A percentile compares a stretch with the other conserved stretches of the same genome.
phyloP scores from a whole-genome alignment of 495 filamentous ascomycete species.

The Darksidea phi region DNA sequence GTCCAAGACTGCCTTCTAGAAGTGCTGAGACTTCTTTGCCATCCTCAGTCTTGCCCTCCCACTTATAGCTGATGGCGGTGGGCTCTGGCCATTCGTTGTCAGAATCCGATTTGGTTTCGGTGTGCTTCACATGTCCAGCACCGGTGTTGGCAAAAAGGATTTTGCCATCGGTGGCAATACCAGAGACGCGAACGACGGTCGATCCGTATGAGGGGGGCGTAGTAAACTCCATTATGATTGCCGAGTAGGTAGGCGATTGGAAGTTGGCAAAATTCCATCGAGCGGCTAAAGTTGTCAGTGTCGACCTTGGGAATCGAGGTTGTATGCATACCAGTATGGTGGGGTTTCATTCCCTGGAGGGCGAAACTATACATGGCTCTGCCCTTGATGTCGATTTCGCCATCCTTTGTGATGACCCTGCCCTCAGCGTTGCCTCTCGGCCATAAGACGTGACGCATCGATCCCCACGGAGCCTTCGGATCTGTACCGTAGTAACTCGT shows the following conservation, averaged over 20 bases:
- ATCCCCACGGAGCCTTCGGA: slow-evolving; percentile 79
- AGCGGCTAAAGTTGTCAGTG: slow-evolving; percentile 56
- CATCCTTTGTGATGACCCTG: slow-evolving; percentile 76
- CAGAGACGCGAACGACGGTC: slow-evolving; percentile 81
- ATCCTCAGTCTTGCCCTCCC: slow-evolving; percentile 77
- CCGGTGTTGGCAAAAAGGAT: slow-evolving; percentile 69
- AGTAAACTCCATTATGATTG: slow-evolving; percentile 91
- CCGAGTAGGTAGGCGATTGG: slow-evolving; percentile 81
- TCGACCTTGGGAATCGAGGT: background rate
- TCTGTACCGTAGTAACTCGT: slow-evolving; percentile 84
- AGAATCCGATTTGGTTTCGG: slow-evolving; percentile 62
- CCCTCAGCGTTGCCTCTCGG: slow-evolving; percentile 79
- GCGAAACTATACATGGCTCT: slow-evolving; percentile 74
- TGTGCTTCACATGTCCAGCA: slow-evolving; percentile 61
- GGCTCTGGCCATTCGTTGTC: slow-evolving; percentile 91
- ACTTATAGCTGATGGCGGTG: slow-evolving; percentile 67
- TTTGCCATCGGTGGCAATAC: slow-evolving; percentile 74
- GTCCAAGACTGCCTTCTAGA: slow-evolving; percentile 67
- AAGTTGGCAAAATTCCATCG: slow-evolving; percentile 94
- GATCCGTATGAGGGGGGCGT: slow-evolving; percentile 94
- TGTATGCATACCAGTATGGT: slow-evolving; percentile 71
- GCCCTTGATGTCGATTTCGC: slow-evolving; percentile 80
- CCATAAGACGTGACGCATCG: slow-evolving; percentile 91
- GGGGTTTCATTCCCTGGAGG: slow-evolving; percentile 97
- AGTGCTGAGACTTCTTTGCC: slow-evolving; percentile 66